Conservation (phyloP, 2,329 filamentous ascomycete genomes). For the Pseudovirgaria hyperparasitica region DNA sequence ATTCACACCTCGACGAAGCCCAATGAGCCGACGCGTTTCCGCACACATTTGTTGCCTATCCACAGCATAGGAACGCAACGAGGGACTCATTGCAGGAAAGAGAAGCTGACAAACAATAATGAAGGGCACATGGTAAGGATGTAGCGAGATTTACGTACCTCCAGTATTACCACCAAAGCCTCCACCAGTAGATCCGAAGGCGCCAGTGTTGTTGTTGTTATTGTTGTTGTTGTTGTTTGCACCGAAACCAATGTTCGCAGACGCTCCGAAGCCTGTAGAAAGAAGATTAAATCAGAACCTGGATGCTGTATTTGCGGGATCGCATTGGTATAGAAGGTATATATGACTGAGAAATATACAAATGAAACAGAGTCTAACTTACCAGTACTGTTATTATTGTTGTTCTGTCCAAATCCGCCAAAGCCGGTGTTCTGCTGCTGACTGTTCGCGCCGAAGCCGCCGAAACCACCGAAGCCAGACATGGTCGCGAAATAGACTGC, state of each 20-base stretch:
- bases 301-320: constrained; percentile 14
- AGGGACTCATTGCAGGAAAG: too few species aligned
- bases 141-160: constrained; percentile 6
- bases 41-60: too few species aligned
- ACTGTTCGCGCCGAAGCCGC: constrained; percentile 34
- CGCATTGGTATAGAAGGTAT: constrained; percentile 15
- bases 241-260: constrained; percentile 15
- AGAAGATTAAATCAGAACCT: constrained; percentile 25
- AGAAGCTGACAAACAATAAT: too few species aligned
- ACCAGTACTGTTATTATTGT: constrained; percentile 36
- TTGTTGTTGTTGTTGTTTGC: constrained; percentile 5
- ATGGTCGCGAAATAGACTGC: constrained; percentile 6
- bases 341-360: constrained; percentile 12
- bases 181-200: constrained; percentile 19
- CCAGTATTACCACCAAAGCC: constrained; percentile 8
- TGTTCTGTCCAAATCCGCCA: constrained; percentile 32
- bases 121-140: constrained; percentile 1
- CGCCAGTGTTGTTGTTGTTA: constrained; percentile 7
- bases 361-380: constrained; percentile 26
- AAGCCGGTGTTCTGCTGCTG: constrained; percentile 20
- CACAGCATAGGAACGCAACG: too few species aligned
- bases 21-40: too few species aligned
- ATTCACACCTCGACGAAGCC: too few species aligned
- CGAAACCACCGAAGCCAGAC: constrained; percentile 31
- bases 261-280: constrained; percentile 28